Conservation (phyloP, 1,139 yeast genomes). For the Saccharomycopsis hybrid region DNA sequence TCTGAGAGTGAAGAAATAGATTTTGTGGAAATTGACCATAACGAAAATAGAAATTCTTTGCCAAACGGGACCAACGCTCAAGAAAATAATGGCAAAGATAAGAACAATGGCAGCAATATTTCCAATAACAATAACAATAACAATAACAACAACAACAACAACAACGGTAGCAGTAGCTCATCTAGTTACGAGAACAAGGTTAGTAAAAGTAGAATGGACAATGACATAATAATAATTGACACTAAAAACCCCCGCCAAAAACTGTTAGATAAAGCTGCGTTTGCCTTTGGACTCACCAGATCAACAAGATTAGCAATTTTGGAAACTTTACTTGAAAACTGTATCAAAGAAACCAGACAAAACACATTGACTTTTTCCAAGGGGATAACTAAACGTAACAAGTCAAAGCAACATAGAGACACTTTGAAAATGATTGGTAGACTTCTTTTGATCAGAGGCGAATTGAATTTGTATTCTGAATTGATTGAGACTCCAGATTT, state of each 20-base stretch:
- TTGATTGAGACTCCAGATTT: slow-evolving; percentile 76
- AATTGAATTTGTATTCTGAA: slow-evolving; percentile 79
- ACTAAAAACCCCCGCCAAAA: slow-evolving; percentile 33
- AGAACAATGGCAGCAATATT: not conserved
- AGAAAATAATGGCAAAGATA: not conserved
- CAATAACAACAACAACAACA: slow-evolving; percentile 28
- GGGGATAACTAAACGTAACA: slow-evolving; percentile 24
- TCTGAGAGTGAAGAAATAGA: slow-evolving; percentile 86
- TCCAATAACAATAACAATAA: slow-evolving; percentile 18
- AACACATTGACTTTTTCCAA: slow-evolving; percentile 61
- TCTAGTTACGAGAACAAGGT: slow-evolving; percentile 18
- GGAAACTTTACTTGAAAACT: slow-evolving; percentile 65
- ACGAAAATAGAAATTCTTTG: slow-evolving; percentile 14
- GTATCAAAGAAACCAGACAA: slow-evolving; percentile 52
- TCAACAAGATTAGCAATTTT: slow-evolving; percentile 78
- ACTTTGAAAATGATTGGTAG: slow-evolving; percentile 68
- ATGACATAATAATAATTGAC: slow-evolving; percentile 14
- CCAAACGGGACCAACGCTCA: slow-evolving; percentile 12
- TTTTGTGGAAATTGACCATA: slow-evolving; percentile 48
- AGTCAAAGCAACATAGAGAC: slow-evolving; percentile 55
- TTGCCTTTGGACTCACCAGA: slow-evolving; percentile 79
- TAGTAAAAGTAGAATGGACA: slow-evolving; percentile 28
- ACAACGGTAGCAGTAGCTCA: slow-evolving; percentile 1
- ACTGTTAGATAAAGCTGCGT: slow-evolving; percentile 76
- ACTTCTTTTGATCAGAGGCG: slow-evolving; percentile 68